Base-by-base conservation (phyloP, 2,329 filamentous ascomycete genomes). In the Clarireedia homoeocarpa region DNA sequence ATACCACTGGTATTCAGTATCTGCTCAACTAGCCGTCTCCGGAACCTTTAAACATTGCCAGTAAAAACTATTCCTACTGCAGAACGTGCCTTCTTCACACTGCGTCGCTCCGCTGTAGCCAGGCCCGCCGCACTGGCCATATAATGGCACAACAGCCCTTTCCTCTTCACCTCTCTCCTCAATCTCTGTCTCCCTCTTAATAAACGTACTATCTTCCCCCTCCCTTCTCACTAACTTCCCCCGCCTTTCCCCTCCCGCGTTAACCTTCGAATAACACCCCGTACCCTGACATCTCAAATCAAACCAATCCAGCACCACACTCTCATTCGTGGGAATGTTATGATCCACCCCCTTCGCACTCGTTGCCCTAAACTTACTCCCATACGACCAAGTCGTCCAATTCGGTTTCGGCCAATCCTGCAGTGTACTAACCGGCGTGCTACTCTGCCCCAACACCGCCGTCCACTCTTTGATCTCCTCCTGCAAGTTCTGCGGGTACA, bases 391-490 rank as follows among this genome's bases (percentile, higher is more conserved):
- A 12, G 62, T 66, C 14, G 61, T 66, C 62, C 62, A 73, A 4
- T 61, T 61, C 1, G 34, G n/a, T 6, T 63, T 57, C 5, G 69
- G 67, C 27, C 62, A 62, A 54, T 68, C 59, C 6, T 59, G 2
- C n/a, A 47, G 15, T 1, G 53, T 65, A 27, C 57, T 56, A n/a
- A 68, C 62, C 26, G 61, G 61, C 1, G 59, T 59, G 1, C 5
- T 34, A 24, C 24, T 30, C 9, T 49, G 45, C 7, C 9, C 49
- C 1, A 78, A 69, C 6, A 81, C 75, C 45, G 74, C 71, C 15
- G 72, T 72, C 75, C 74, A 77, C 60, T 77, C 70, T 65, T 76
- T 75, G 54, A 77, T 60, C 15, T 70, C 70, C 63, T 76, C 74
- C 53, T 67, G 66, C 59, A 71, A 71, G 63, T 74, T 73, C 30